These are phyloP conservation scores for Globisporangium irregulare DNA, from an alignment of 352 stramenopile species.

Conservation along the genomic window DNA sequence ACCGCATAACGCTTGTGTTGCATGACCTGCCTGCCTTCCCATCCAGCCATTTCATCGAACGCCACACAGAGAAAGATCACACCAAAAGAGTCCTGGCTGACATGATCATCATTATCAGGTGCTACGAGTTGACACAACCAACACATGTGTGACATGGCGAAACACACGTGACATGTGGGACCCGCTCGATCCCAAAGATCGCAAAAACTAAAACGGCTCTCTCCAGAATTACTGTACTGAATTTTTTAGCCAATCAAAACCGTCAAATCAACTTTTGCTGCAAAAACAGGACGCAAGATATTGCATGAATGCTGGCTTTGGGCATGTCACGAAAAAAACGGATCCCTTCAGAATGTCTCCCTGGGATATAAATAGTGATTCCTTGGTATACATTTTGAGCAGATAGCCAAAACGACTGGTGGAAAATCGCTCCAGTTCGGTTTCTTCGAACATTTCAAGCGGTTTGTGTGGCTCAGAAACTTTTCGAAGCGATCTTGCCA, in stretches of 20 bases:
- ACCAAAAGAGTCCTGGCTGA: not conserved
- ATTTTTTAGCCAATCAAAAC: not conserved
- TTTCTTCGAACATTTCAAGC: not conserved
- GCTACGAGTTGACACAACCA: not conserved
- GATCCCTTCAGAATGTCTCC: not conserved
- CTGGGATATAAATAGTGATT: not conserved
- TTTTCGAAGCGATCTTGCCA: not conserved
- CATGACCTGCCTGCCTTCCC: not conserved
- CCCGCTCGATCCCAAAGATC: not conserved
- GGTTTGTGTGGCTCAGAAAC: not conserved
- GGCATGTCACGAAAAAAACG: not conserved
- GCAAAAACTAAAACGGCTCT: not conserved
- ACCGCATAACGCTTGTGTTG: not conserved
- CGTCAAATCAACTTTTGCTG: not conserved
- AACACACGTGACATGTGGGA: not conserved
- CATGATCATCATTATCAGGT: not conserved
- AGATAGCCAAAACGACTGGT: not conserved
- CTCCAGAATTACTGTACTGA: slow-evolving; percentile 1
- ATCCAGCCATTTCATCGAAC: not conserved
- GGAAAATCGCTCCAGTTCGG: not conserved
- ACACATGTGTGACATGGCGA: not conserved
- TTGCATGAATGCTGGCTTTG: not conserved
- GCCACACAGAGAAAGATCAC: not conserved
- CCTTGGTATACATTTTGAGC: too few relatives aligned
- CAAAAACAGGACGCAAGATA: not conserved